Base-by-base conservation (phyloP, 176 grass and related monocot genomes). In the Olyra latifolia region DNA sequence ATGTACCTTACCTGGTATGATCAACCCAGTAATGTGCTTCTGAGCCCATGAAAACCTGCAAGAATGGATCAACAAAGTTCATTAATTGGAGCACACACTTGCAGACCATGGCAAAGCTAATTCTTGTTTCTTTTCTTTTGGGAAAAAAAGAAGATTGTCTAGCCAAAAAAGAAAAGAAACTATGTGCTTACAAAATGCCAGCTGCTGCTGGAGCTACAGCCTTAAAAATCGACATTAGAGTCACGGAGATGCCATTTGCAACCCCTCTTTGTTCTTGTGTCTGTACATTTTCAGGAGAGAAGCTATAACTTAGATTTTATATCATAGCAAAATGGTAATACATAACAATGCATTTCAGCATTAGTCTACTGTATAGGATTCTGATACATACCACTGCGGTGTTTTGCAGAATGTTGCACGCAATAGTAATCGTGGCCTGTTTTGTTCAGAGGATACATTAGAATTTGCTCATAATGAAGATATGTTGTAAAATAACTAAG, bases 231-330 rank as follows among this genome's bases (percentile, higher is more conserved):
- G 92, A 94, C 83, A 91, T 86, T 49, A 90, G 75, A 70, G 86
- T 88, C 39, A 94, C 88, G n/a, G 92, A 91, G 9, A 91, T 89
- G 10, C 92, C 92, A 81, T 91, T 94, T 66, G 92, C 92, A 58
- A 88, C 83, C 13, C 88, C 88, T 80, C 92, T 88, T 77, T 91
- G 88, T 62, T 91, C 79, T 69, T 94, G 92, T 48, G 60, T 54
- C 92, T 94, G 66, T 60, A 50, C 62, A 75, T 47, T 44, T 65
- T 45, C 45, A 30, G 68, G 28, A 68, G 14, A 77, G 8, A 77
- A 80, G 44, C 77, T 66, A 61, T 16, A 74, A 27, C 17, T 13
- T 35, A 42, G 8, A 59, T 59, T 9, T 72, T 38, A 63, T 25
- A 69, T 20, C 16, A 38, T 39, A 28, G 38, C 30, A 9, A 52